Evolutionary conservation across 225 moss, liverwort and hornwort species (phyloP).

Genomic region (Pseudoscleropodium purum): DNA sequence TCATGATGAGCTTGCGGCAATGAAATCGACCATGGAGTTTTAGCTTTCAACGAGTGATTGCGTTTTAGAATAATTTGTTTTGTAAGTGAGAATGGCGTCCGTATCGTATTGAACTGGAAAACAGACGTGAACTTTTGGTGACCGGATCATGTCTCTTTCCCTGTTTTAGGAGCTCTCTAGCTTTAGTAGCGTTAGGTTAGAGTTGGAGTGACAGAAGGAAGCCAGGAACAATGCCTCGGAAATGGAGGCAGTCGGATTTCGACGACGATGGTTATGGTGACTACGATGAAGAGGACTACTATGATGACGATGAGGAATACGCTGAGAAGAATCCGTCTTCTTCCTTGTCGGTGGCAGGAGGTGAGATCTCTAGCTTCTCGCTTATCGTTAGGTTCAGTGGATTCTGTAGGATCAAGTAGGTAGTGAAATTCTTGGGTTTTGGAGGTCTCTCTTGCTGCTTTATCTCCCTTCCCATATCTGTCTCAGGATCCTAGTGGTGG

Average conservation of each 20-base stretch:
- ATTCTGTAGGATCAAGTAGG: neutral
- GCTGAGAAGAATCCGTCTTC: neutral
- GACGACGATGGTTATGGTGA: slow-evolving; percentile 25
- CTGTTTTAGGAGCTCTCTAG: neutral
- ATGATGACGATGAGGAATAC: slow-evolving; percentile 1
- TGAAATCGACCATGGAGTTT: neutral
- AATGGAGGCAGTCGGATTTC: slow-evolving; percentile 19
- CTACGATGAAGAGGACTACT: slow-evolving; percentile 19
- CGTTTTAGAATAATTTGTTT: neutral
- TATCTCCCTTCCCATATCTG: neutral
- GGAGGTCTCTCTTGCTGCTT: neutral
- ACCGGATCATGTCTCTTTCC: neutral
- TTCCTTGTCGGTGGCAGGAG: slow-evolving; percentile 4
- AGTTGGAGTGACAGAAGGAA: neutral
- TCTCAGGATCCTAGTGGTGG: neutral
- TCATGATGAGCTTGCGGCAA: neutral
- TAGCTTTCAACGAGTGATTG: neutral
- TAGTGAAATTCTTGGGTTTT: neutral
- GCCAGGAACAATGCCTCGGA: slow-evolving; percentile 34
- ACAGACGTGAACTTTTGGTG: neutral
- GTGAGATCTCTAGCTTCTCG: neutral
- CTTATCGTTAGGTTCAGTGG: neutral
- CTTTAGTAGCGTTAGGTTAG: neutral
- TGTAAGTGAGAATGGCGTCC: neutral
- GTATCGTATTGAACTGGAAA: neutral